phyloP scores from a whole-genome alignment of 176 grass and related monocot genomes.

The Melocanna baccifera region DNA sequence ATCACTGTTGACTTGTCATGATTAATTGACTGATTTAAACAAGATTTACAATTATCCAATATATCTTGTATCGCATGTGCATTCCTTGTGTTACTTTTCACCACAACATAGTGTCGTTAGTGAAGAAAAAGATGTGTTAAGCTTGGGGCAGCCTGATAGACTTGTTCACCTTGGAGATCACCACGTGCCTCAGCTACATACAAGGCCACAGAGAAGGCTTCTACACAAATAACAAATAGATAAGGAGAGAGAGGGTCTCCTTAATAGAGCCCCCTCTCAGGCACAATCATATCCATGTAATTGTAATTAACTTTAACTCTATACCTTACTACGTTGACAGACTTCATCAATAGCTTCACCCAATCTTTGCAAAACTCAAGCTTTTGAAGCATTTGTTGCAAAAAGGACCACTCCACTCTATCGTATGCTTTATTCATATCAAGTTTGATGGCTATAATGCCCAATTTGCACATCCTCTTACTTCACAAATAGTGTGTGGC shows the following conservation, averaged over 20 bases:
- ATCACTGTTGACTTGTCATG: neutral
- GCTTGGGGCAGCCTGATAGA: neutral
- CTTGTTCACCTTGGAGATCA: neutral
- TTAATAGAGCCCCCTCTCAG: neutral
- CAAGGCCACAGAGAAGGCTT: neutral
- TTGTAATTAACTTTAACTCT: neutral
- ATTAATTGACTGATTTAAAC: neutral
- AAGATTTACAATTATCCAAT: neutral
- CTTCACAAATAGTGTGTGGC: neutral
- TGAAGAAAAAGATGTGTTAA: neutral
- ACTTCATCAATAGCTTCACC: neutral
- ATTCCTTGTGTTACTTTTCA: accelerated
- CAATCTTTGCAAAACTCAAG: neutral
- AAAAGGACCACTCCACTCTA: neutral
- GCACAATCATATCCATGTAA: neutral
- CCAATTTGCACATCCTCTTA: neutral
- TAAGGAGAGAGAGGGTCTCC: neutral
- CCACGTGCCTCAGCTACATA: neutral
- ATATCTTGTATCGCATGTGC: neutral
- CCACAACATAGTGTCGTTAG: neutral
- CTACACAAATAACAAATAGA: neutral
- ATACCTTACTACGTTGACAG: neutral
- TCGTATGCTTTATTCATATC: neutral
- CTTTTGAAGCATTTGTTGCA: neutral
- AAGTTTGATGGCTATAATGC: neutral